These are phyloP conservation scores for Penicillium goetzii DNA, from an alignment of 495 filamentous ascomycete species.

Conservation along the genomic window DNA sequence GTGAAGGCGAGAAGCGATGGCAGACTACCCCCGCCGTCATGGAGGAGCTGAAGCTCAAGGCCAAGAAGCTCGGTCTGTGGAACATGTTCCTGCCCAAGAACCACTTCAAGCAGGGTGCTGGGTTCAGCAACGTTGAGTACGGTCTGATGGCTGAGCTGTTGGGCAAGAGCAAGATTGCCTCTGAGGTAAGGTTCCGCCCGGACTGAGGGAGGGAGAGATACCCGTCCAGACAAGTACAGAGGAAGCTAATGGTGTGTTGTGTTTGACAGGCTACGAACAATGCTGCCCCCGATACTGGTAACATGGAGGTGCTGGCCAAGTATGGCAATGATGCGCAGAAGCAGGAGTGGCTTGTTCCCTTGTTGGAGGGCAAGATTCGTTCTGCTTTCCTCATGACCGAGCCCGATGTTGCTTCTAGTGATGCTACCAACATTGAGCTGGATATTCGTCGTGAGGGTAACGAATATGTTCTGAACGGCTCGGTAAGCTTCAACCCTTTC, in stretches of 20 bases:
- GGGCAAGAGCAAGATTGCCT: conserved; percentile 76
- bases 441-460: conserved; percentile 79
- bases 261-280: conserved; percentile 76
- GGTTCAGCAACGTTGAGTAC: conserved; percentile 89
- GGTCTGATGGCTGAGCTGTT: conserved; percentile 90
- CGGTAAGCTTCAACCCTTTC: conserved; percentile 48
- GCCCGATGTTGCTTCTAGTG: conserved; percentile 80
- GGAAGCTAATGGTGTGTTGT: neutral
- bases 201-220: neutral
- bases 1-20: conserved; percentile 74
- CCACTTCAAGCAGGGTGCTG: conserved; percentile 92
- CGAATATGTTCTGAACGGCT: conserved; percentile 84
- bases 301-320: conserved; percentile 95
- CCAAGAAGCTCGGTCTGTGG: conserved; percentile 86
- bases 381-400: conserved; percentile 96
- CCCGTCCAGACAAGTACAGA: neutral
- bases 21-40: conserved; percentile 76
- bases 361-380: conserved; percentile 84
- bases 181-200: conserved; percentile 56
- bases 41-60: conserved; percentile 85
- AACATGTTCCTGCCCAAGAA: conserved; percentile 96
- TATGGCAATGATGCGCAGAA: conserved; percentile 93
- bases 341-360: conserved; percentile 77
- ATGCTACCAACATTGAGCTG: conserved; percentile 87
- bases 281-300: conserved; percentile 88